These are phyloP conservation scores for Gryganskiella cystojenkinii DNA, from an alignment of 192 early-diverging fungal genomes.

Conservation along the genomic window DNA sequence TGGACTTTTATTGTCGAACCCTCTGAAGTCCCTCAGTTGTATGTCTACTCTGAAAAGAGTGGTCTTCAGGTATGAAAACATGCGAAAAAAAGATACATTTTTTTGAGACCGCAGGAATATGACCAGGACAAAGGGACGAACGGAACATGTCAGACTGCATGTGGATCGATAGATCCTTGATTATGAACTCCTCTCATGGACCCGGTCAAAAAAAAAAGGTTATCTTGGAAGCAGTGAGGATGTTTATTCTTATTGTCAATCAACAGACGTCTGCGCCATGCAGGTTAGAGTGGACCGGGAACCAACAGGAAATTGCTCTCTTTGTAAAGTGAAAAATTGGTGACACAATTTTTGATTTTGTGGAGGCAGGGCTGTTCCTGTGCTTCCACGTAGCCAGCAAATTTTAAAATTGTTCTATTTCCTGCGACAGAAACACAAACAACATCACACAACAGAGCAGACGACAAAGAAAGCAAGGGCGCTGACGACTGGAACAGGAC, in stretches of 20 bases:
- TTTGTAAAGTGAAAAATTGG: background rate
- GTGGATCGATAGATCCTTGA: background rate
- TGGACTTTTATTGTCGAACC: slow-evolving; percentile 83
- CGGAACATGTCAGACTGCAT: background rate
- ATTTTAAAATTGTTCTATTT: too few relatives aligned
- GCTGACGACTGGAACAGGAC: too few relatives aligned
- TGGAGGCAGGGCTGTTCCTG: slow-evolving; percentile 5
- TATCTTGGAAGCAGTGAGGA: too few relatives aligned
- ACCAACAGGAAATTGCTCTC: too few relatives aligned
- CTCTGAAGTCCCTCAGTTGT: slow-evolving; percentile 72
- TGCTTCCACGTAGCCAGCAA: slow-evolving; percentile 31
- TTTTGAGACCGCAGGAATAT: background rate
- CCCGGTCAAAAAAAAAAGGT: too few relatives aligned
- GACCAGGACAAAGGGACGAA: background rate
- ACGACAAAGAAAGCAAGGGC: too few relatives aligned
- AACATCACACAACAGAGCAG: too few relatives aligned
- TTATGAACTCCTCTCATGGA: slow-evolving; percentile 5
- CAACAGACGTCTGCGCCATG: too few relatives aligned
- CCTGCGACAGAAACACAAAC: background rate
- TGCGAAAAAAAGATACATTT: background rate
- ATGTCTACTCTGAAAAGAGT: slow-evolving; percentile 62
- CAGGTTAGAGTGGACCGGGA: too few relatives aligned
- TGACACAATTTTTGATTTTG: slow-evolving; percentile 16
- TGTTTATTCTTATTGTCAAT: background rate
- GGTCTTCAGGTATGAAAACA: slow-evolving; percentile 64